These are phyloP conservation scores for Teratosphaeria viscida DNA, from an alignment of 2,329 filamentous ascomycete species.

Conservation along the genomic window DNA sequence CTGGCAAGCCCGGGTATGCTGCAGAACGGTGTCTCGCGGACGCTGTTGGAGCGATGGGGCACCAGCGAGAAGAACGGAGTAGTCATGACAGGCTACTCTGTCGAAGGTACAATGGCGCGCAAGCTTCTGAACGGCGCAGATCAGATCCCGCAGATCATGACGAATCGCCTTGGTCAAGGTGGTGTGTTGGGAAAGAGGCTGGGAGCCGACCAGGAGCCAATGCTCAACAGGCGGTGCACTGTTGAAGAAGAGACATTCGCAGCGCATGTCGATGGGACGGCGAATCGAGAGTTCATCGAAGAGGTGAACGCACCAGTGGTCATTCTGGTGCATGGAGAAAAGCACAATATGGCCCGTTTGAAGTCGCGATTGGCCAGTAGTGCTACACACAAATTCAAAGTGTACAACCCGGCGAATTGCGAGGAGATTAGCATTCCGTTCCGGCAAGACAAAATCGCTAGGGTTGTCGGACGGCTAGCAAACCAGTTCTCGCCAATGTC, in stretches of 20 bases:
- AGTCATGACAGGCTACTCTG: constrained; percentile 95
- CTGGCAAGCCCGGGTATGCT: constrained; percentile 96
- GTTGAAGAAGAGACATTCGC: constrained; percentile 94
- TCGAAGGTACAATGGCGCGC: constrained; percentile 97
- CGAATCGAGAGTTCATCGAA: constrained; percentile 95
- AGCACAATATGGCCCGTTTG: constrained; percentile 94
- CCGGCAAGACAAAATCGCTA: constrained; percentile 87
- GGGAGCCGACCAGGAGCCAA: constrained; percentile 63
- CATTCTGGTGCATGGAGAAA: constrained; percentile 92
- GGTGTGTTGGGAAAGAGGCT: constrained; percentile 37
- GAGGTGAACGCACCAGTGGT: constrained; percentile 87
- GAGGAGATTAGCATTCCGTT: constrained; percentile 93
- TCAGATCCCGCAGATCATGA: constrained; percentile 90
- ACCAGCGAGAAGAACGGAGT: constrained; percentile 96
- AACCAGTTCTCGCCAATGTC: constrained; percentile 58
- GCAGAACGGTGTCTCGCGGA: constrained; percentile 87
- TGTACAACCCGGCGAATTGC: constrained; percentile 88
- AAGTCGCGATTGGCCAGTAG: constrained; percentile 92
- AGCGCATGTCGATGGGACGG: constrained; percentile 88
- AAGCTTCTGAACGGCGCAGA: constrained; percentile 81
- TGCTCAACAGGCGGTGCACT: constrained; percentile 86
- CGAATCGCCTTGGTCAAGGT: constrained; percentile 22
- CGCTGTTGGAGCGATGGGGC: constrained; percentile 89
- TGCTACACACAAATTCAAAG: constrained; percentile 62
- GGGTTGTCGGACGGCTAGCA: constrained; percentile 89